Evolutionary conservation across 2,329 filamentous ascomycete species (phyloP), one percentile per base, ranked within the genome.

Genomic region (Kalaharituber pfeilii): DNA sequence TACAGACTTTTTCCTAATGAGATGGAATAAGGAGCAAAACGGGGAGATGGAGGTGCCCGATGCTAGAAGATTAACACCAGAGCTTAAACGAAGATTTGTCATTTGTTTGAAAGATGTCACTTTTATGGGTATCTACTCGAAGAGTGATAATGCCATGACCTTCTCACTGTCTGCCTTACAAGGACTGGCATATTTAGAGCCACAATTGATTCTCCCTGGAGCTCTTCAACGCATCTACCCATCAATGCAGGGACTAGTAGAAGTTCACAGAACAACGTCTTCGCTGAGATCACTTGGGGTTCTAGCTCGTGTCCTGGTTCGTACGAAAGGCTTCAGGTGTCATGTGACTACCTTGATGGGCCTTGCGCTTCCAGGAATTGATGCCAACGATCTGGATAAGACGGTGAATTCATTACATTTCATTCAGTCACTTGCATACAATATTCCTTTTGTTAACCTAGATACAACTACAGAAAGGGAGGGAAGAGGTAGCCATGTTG

Each of bases 51-150:
- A 94, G 45, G 78, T 89, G 1, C 88, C 89, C 0, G 70, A 76
- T 36, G 86, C 88, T 51, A 80, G 91, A 53, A 82, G 74, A 62
- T 80, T 98, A 61, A 91, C 80, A 58, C 77, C 80, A 28, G 80
- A 79, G n/a, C 68, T 98, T 61, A 94, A 88, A 72, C 79, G 75
- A 65, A 82, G 91, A 47, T 96, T 98, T 66, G 91, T 98, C 27
- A 71, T 88, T 33, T 85, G 86, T 58, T 72, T 98, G 59, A 82
- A 82, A 60, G 91, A 98, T 61, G 89, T 95, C 49, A 86, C 87
- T 3, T 98, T 95, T 68, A 95, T 98, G 88, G 91, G 91, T 26
- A 82, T 98, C 50, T 98, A 95, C 67, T 85, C 88, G 53, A 98
- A 98, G 74, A 94, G 88, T 67, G 82, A 80, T 55, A 88, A 87